phyloP scores from a whole-genome alignment of 2,329 filamentous ascomycete genomes.

The Tolypocladium paradoxum region DNA sequence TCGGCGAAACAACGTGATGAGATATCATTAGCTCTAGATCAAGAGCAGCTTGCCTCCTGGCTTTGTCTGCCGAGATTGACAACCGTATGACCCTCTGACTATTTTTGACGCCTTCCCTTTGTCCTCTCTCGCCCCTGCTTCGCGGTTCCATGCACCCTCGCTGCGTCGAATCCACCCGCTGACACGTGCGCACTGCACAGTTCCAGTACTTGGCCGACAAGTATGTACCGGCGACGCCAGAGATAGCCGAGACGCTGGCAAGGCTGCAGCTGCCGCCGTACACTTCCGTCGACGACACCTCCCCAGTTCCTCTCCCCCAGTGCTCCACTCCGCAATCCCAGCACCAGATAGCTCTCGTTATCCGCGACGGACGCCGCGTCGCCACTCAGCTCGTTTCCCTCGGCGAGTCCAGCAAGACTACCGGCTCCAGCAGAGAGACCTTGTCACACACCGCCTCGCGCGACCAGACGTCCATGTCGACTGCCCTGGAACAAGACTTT shows the following conservation, averaged over 20 bases:
- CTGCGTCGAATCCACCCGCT: slow-evolving; percentile 4
- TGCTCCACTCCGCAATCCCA: slow-evolving; percentile 28
- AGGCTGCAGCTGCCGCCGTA: slow-evolving; percentile 55
- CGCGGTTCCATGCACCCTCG: neutral
- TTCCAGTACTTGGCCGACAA: slow-evolving; percentile 57
- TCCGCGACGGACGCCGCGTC: slow-evolving; percentile 52
- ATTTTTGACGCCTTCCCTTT: slow-evolving; percentile 7
- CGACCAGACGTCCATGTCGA: slow-evolving; percentile 47
- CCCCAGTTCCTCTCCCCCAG: slow-evolving; percentile 43
- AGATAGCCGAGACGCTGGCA: slow-evolving; percentile 55
- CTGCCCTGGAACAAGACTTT: slow-evolving; percentile 76
- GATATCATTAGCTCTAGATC: slow-evolving; percentile 71
- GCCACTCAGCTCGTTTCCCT: slow-evolving; percentile 41
- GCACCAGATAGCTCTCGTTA: slow-evolving; percentile 51
- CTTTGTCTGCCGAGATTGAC: slow-evolving; percentile 47
- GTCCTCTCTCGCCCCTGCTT: slow-evolving; percentile 4
- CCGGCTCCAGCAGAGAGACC: slow-evolving; percentile 36
- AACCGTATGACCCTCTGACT: slow-evolving; percentile 22
- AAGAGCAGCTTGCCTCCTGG: too few relatives aligned
- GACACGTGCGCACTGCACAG: slow-evolving; percentile 25
- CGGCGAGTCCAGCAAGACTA: slow-evolving; percentile 40
- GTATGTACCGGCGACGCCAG: slow-evolving; percentile 53
- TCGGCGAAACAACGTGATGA: slow-evolving; percentile 24
- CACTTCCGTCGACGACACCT: slow-evolving; percentile 35
- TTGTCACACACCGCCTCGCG: slow-evolving; percentile 31